Percentiles rank a stretch among this genome's conserved stretches.
phyloP scores from a whole-genome alignment of 2,329 filamentous ascomycete species.

The Thielaviopsis euricoi region DNA sequence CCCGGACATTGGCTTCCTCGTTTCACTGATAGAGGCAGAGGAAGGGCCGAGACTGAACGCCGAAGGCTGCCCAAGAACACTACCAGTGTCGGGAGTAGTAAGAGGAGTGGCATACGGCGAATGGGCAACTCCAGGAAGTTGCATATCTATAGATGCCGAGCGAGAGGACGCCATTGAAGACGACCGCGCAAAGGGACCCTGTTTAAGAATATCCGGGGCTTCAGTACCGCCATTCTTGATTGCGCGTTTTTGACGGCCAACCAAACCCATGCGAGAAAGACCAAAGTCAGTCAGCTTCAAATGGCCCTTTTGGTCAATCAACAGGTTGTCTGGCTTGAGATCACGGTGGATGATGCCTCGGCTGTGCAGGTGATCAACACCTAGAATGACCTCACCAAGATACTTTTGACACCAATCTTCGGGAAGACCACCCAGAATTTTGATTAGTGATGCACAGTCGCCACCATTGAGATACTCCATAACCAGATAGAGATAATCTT shows the following conservation, averaged over 20 bases:
- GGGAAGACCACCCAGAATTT: slow-evolving; percentile 75
- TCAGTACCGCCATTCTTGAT: slow-evolving; percentile 62
- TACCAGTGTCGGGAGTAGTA: slow-evolving; percentile 56
- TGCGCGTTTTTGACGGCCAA: slow-evolving; percentile 89
- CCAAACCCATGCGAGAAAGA: slow-evolving; percentile 87
- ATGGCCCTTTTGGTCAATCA: slow-evolving; percentile 94
- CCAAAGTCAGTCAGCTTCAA: slow-evolving; percentile 96
- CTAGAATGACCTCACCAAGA: slow-evolving; percentile 87
- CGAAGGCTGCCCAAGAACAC: slow-evolving; percentile 64
- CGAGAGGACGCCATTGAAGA: slow-evolving; percentile 78
- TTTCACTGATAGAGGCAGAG: slow-evolving; percentile 36
- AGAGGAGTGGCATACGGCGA: slow-evolving; percentile 76
- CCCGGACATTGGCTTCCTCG: slow-evolving; percentile 36
- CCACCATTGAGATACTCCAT: slow-evolving; percentile 99
- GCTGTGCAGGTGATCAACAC: slow-evolving; percentile 87
- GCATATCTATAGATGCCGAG: slow-evolving; percentile 79
- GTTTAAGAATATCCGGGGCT: slow-evolving; percentile 83
- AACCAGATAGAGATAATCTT: slow-evolving; percentile 94
- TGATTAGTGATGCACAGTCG: slow-evolving; percentile 91
- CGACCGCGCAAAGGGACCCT: slow-evolving; percentile 76
- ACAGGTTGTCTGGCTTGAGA: slow-evolving; percentile 87
- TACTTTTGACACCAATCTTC: slow-evolving; percentile 99
- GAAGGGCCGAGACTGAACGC: slow-evolving; percentile 65
- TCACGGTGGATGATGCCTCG: slow-evolving; percentile 93
- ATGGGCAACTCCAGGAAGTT: slow-evolving; percentile 26